phyloP scores from a whole-genome alignment of 352 stramenopile species.

The Hyaloperonospora brassicae region DNA sequence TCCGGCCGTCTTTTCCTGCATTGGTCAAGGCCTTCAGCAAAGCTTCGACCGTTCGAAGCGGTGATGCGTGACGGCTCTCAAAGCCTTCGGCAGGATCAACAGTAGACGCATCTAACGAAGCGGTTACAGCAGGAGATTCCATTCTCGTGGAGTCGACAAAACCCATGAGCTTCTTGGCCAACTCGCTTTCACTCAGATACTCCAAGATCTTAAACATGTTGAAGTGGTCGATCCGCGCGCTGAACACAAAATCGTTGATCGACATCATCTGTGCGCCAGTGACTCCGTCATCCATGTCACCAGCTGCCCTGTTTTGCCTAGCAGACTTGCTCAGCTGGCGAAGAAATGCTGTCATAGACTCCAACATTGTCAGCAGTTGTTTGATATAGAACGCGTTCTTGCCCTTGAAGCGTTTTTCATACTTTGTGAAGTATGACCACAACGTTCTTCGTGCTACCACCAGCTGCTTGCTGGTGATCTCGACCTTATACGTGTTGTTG shows the following conservation, averaged over 20 bases:
- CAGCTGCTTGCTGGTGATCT: constrained; percentile 66
- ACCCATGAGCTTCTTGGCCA: constrained; percentile 79
- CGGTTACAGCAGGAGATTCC: constrained; percentile 1
- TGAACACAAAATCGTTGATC: constrained; percentile 85
- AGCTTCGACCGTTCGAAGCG: constrained; percentile 61
- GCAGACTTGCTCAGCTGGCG: constrained; percentile 36
- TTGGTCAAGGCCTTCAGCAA: constrained; percentile 74
- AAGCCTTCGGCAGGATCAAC: constrained; percentile 38
- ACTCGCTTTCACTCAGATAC: constrained; percentile 67
- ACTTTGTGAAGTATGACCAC: constrained; percentile 85
- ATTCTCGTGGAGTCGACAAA: constrained; percentile 51
- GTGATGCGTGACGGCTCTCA: constrained; percentile 76
- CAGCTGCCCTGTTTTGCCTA: constrained; percentile 2
- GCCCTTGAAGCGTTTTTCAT: constrained; percentile 81
- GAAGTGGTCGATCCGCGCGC: constrained; percentile 71
- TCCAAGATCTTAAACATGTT: constrained; percentile 87
- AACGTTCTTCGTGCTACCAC: constrained; percentile 60
- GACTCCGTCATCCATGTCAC: constrained; percentile 19
- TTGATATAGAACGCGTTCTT: constrained; percentile 88
- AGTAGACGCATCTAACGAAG: not conserved
- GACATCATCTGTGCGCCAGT: constrained; percentile 54
- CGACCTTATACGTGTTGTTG: constrained; percentile 84
- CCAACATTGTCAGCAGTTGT: constrained; percentile 70
- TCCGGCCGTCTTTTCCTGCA: constrained; percentile 54
- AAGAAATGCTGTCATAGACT: constrained; percentile 72